These are phyloP conservation scores for Blastomyces parvus DNA, from an alignment of 2,329 filamentous ascomycete species.

Conservation along the genomic window DNA sequence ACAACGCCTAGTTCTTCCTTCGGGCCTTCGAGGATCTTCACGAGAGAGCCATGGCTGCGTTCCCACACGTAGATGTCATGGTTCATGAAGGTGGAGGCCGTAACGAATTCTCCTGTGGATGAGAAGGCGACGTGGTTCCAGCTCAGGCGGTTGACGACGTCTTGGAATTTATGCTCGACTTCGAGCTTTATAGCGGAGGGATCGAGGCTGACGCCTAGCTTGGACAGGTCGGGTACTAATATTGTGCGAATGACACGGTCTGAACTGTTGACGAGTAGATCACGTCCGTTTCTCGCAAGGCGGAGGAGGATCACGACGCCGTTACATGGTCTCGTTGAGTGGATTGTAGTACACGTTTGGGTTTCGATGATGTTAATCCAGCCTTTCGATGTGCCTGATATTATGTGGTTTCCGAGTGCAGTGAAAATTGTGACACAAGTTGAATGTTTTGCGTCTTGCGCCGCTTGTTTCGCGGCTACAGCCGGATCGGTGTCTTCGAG, in stretches of 20 bases:
- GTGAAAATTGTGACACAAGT: slow-evolving; percentile 91
- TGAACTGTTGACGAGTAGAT: slow-evolving; percentile 83
- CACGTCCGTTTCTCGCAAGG: slow-evolving; percentile 71
- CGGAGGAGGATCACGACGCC: slow-evolving; percentile 83
- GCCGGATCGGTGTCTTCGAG: slow-evolving; percentile 51
- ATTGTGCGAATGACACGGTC: slow-evolving; percentile 94
- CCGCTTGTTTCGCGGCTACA: slow-evolving; percentile 70
- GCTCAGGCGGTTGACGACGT: slow-evolving; percentile 85
- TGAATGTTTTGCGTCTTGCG: slow-evolving; percentile 87
- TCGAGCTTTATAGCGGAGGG: slow-evolving; percentile 79
- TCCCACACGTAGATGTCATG: slow-evolving; percentile 99
- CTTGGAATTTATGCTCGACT: slow-evolving; percentile 95
- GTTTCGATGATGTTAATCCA: slow-evolving; percentile 93
- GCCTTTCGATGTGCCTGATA: slow-evolving; percentile 89
- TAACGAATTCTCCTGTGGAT: slow-evolving; percentile 87
- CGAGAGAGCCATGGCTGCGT: slow-evolving; percentile 79
- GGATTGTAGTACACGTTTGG: slow-evolving; percentile 68
- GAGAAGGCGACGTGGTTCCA: slow-evolving; percentile 98
- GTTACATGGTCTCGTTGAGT: slow-evolving; percentile 78
- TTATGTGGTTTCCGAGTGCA: slow-evolving; percentile 72
- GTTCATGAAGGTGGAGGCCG: slow-evolving; percentile 94
- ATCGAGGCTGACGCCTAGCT: slow-evolving; percentile 53
- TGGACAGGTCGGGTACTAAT: slow-evolving; percentile 65
- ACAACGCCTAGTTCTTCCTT: slow-evolving; percentile 95
- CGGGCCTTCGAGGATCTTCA: slow-evolving; percentile 92